Conservation (phyloP, 2,329 filamentous ascomycete genomes). For the Pseudogymnoascus verrucosus region DNA sequence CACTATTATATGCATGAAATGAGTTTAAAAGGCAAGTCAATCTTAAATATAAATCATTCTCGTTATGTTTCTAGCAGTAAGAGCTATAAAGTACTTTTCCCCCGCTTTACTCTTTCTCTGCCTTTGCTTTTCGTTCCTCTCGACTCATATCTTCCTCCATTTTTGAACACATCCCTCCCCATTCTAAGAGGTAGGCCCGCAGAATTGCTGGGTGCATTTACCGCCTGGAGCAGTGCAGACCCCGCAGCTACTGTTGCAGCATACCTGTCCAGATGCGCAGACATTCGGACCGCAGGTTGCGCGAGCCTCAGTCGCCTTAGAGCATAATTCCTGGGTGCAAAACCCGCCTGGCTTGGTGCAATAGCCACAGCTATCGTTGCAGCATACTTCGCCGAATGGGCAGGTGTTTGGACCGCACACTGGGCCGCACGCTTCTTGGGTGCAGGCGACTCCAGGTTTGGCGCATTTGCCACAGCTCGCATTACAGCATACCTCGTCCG, state of each 20-base stretch:
- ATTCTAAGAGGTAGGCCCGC: background rate
- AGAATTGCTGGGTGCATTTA: background rate
- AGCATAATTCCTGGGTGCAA: background rate
- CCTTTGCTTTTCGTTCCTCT: background rate
- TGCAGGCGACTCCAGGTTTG: conserved; percentile 12
- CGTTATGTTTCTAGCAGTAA: background rate
- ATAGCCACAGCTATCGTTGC: background rate
- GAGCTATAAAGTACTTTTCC: background rate
- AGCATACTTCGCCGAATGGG: background rate
- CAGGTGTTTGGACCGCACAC: background rate
- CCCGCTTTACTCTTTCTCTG: background rate
- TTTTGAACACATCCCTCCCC: background rate
- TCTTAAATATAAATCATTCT: background rate
- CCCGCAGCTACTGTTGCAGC: background rate
- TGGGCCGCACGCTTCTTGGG: conserved; percentile 14
- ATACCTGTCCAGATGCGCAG: background rate
- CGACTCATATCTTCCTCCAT: background rate
- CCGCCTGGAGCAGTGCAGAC: background rate
- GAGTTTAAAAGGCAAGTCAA: background rate
- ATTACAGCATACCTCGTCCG: conserved; percentile 20
- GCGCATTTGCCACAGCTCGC: conserved; percentile 16
- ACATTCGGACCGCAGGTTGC: background rate
- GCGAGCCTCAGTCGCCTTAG: background rate
- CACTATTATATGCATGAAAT: background rate
- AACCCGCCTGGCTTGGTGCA: background rate